Evolutionary conservation across 805 yeast genomes (phyloP).

Genomic region (Vanderwaltozyma yarrowii): DNA sequence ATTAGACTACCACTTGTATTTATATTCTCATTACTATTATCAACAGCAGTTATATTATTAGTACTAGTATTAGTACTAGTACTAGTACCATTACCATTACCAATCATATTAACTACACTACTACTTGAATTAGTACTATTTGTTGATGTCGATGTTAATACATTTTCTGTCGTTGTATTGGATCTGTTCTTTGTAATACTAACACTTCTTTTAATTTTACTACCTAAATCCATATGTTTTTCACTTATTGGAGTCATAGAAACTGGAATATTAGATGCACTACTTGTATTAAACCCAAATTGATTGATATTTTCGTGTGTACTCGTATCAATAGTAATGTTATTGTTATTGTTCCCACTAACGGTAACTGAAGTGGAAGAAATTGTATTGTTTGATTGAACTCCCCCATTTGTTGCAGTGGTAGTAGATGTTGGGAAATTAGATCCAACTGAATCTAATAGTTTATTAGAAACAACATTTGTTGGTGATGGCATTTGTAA

Average conservation of each 20-base stretch:
- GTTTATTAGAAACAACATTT: constrained; percentile 25
- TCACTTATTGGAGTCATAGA: constrained; percentile 80
- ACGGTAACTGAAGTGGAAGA: too few species aligned
- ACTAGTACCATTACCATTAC: not conserved
- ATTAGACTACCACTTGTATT: not conserved
- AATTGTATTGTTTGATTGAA: too few species aligned
- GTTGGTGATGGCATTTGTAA: constrained; percentile 73
- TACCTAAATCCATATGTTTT: constrained; percentile 28
- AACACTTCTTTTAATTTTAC: constrained; percentile 15
- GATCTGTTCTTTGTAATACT: constrained; percentile 13
- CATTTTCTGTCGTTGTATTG: not conserved
- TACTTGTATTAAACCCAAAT: constrained; percentile 52
- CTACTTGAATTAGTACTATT: not conserved
- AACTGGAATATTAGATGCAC: constrained; percentile 40
- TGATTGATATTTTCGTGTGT: constrained; percentile 30
- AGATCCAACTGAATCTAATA: constrained; percentile 12
- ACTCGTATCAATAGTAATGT: not conserved
- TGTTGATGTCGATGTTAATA: not conserved
- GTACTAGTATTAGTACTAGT: not conserved
- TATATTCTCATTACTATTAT: not conserved
- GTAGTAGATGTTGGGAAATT: not conserved
- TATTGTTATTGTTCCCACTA: not conserved
- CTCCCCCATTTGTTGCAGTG: too few species aligned
- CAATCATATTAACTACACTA: too few species aligned
- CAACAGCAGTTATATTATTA: not conserved